phyloP scores from a whole-genome alignment of 2,329 filamentous ascomycete genomes.

The Talaromyces amestolkiae region DNA sequence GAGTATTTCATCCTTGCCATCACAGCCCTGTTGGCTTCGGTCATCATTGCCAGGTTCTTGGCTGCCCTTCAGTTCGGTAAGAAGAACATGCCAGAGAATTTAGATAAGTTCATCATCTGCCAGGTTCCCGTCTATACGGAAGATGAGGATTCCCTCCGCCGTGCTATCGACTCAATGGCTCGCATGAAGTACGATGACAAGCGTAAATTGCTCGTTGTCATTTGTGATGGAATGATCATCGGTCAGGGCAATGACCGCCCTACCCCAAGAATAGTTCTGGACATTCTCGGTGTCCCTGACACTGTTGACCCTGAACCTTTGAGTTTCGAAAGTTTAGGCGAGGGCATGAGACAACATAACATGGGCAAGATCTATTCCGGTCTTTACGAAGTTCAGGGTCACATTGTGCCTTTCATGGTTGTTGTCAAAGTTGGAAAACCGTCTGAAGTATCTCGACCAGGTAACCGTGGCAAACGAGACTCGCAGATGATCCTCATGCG shows the following conservation, averaged over 20 bases:
- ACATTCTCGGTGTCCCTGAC: slow-evolving; percentile 93
- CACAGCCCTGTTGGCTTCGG: slow-evolving; percentile 71
- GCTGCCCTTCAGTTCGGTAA: slow-evolving; percentile 90
- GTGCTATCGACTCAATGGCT: slow-evolving; percentile 93
- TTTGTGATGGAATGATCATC: slow-evolving; percentile 99
- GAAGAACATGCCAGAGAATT: slow-evolving; percentile 89
- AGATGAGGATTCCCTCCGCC: slow-evolving; percentile 93
- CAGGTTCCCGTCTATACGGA: slow-evolving; percentile 98
- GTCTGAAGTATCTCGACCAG: slow-evolving; percentile 71
- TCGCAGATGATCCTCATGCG: slow-evolving; percentile 98
- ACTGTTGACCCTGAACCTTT: slow-evolving; percentile 91
- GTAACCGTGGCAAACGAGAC: slow-evolving; percentile 98
- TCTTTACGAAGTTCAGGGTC: slow-evolving; percentile 93
- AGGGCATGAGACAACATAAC: slow-evolving; percentile 96
- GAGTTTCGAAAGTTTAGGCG: slow-evolving; percentile 93
- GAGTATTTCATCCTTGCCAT: slow-evolving; percentile 86
- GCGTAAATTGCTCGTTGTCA: slow-evolving; percentile 85
- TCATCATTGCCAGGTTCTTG: slow-evolving; percentile 95
- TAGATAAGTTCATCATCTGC: slow-evolving; percentile 98
- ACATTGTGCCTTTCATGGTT: slow-evolving; percentile 96
- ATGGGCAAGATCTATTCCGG: slow-evolving; percentile 99
- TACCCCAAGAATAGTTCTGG: slow-evolving; percentile 91
- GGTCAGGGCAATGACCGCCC: slow-evolving; percentile 96
- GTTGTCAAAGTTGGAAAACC: slow-evolving; percentile 92
- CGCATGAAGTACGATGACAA: slow-evolving; percentile 98